Percentiles rank a stretch among this genome's conserved stretches.
phyloP scores from a whole-genome alignment of 192 early-diverging fungal genomes.

The Backusella psychrophila region DNA sequence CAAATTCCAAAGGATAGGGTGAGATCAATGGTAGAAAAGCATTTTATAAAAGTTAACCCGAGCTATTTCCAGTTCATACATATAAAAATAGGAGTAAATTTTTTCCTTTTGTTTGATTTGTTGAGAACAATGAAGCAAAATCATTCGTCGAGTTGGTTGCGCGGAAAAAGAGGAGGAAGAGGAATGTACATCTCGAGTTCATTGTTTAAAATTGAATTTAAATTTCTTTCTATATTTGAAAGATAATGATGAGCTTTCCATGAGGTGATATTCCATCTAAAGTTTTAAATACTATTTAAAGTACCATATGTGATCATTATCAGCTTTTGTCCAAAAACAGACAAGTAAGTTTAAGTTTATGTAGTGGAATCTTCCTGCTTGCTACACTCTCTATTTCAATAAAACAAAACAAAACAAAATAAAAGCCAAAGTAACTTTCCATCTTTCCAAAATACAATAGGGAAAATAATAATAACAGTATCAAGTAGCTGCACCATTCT shows the following conservation, averaged over 20 bases:
- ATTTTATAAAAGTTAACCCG: background rate
- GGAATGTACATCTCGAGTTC: background rate
- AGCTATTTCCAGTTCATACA: background rate
- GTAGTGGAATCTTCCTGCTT: too few species aligned
- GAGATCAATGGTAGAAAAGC: background rate
- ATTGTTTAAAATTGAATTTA: background rate
- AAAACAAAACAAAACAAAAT: too few species aligned
- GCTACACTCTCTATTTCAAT: too few species aligned
- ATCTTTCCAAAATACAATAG: too few species aligned
- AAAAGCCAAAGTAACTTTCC: too few species aligned
- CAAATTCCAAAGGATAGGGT: background rate
- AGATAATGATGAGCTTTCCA: background rate
- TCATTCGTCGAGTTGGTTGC: background rate
- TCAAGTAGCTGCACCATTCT: too few species aligned
- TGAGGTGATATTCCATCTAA: background rate
- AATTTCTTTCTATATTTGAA: background rate
- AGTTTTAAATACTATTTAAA: background rate
- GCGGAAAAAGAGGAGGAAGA: background rate
- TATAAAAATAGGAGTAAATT: background rate
- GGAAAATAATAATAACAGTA: too few species aligned
- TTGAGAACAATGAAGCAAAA: background rate
- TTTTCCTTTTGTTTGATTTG: background rate
- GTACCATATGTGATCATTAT: background rate
- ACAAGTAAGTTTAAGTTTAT: too few species aligned
- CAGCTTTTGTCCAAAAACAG: too few species aligned